Conservation (phyloP, 352 stramenopile species). For the Pythium guiyangense region DNA sequence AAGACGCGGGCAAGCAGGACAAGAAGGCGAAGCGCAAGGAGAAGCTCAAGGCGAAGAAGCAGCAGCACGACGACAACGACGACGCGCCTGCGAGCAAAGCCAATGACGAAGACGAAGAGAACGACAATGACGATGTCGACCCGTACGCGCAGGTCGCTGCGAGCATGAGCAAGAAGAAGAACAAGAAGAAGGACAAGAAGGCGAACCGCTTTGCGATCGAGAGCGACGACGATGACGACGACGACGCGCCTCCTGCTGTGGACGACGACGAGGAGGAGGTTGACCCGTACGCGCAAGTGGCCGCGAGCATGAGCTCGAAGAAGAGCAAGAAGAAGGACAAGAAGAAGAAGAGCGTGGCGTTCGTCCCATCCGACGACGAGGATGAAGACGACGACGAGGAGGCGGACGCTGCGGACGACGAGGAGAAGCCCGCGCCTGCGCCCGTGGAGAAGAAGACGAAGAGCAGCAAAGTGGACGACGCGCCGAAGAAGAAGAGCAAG, state of each 20-base stretch:
- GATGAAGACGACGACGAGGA: constrained; percentile 41
- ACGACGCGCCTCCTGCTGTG: constrained; percentile 13
- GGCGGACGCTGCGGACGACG: constrained; percentile 17
- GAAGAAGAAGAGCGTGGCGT: constrained; percentile 30
- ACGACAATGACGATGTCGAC: constrained; percentile 37
- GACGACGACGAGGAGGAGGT: constrained; percentile 23
- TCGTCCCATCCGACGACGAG: constrained; percentile 35
- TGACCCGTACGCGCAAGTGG: constrained; percentile 31
- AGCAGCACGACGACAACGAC: constrained; percentile 40
- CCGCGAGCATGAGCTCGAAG: constrained; percentile 37
- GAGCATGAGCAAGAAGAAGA: constrained; percentile 67
- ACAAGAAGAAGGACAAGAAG: constrained; percentile 56
- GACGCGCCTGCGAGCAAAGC: constrained; percentile 19
- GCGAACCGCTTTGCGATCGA: constrained; percentile 29
- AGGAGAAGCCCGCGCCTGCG: constrained; percentile 11
- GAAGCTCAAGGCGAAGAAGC: constrained; percentile 65
- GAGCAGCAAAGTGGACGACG: constrained; percentile 27
- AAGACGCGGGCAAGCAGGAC: constrained; percentile 34
- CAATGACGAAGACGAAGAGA: constrained; percentile 27
- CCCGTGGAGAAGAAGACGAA: constrained; percentile 19
- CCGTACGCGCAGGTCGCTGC: constrained; percentile 54
- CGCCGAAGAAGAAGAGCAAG: constrained; percentile 79
- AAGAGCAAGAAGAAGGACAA: constrained; percentile 58
- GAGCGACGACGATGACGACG: constrained; percentile 34
- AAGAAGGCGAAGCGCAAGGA: constrained; percentile 82